phyloP scores from a whole-genome alignment of 2,329 filamentous ascomycete species.

The Setomelanomma holmii region DNA sequence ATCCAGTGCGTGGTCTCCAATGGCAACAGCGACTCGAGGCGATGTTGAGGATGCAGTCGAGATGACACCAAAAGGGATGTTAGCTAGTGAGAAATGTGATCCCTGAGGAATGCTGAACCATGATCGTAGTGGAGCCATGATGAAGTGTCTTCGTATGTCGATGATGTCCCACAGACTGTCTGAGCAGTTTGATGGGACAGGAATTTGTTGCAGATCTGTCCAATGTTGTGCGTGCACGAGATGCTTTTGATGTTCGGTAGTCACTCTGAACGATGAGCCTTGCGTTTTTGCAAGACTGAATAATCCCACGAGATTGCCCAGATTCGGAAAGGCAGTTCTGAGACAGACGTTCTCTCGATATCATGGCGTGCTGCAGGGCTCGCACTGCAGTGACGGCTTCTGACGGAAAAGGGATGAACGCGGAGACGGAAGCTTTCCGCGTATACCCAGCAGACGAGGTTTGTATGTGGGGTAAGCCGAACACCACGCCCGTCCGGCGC shows the following conservation, averaged over 20 bases:
- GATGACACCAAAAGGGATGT: conserved; percentile 85
- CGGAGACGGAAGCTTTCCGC: conserved; percentile 38
- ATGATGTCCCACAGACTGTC: neutral
- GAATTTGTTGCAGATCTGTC: no score
- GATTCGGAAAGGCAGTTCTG: conserved; percentile 20
- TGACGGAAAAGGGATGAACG: conserved; percentile 30
- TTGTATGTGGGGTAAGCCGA: conserved; percentile 32
- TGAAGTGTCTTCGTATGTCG: no score
- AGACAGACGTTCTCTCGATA: conserved; percentile 5
- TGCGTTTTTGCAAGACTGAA: neutral
- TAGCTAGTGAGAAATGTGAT: conserved; percentile 77
- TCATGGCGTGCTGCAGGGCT: conserved; percentile 3
- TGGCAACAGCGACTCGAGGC: conserved; percentile 72
- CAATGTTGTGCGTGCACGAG: neutral
- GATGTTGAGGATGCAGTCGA: conserved; percentile 64
- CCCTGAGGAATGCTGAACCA: conserved; percentile 67
- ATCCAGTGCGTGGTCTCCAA: conserved; percentile 76
- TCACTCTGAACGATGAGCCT: neutral
- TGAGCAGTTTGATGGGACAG: no score
- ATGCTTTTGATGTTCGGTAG: neutral
- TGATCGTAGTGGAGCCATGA: conserved; percentile 50
- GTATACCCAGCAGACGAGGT: conserved; percentile 16
- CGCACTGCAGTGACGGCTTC: conserved; percentile 25
- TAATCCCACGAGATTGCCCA: neutral
- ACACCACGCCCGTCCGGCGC: conserved; percentile 3